Conservation (phyloP, 2,329 filamentous ascomycete species). For the Colletotrichum abscissum region DNA sequence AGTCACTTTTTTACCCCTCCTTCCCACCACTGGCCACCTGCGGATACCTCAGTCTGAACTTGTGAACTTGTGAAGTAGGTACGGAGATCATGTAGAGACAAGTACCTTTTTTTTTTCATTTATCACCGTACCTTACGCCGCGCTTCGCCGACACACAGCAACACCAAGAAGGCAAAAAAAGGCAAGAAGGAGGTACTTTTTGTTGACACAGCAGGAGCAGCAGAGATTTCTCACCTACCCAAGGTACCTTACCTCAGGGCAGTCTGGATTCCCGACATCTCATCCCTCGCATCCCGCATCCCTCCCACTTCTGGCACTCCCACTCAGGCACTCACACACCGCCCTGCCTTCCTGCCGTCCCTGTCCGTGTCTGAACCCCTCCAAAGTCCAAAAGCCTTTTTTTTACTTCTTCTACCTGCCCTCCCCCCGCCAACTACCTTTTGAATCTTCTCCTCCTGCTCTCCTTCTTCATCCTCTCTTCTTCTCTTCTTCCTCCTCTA, state of each 20-base stretch:
- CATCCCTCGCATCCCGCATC: not conserved
- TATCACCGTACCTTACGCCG: not conserved
- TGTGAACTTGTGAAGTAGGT: not conserved
- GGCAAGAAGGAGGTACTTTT: not conserved
- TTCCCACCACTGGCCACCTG: not conserved
- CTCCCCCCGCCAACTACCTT: slow-evolving; percentile 27
- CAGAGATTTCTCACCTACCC: slow-evolving; percentile 32
- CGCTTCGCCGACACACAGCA: slow-evolving; percentile 17
- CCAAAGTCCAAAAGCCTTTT: slow-evolving; percentile 8
- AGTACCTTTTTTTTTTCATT: no score
- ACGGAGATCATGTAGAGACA: not conserved
- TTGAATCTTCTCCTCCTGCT: slow-evolving; percentile 32
- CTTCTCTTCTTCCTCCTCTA: slow-evolving; percentile 33
- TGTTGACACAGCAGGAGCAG: not conserved
- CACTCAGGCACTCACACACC: slow-evolving; percentile 3
- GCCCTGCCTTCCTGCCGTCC: slow-evolving; percentile 4
- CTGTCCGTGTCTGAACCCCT: slow-evolving; percentile 7
- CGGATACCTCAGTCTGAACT: no score
- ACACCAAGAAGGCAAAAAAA: not conserved
- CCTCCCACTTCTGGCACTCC: not conserved
- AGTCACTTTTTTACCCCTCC: not conserved
- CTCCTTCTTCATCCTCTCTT: slow-evolving; percentile 33
- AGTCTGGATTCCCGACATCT: not conserved
- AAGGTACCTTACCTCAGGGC: no score
- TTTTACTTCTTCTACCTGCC: slow-evolving; percentile 16